A percentile compares a stretch with the other conserved stretches of the same genome.
Evolutionary conservation across 768 basidiomycete genomes (phyloP).

Genomic region (Serendipita indica): DNA sequence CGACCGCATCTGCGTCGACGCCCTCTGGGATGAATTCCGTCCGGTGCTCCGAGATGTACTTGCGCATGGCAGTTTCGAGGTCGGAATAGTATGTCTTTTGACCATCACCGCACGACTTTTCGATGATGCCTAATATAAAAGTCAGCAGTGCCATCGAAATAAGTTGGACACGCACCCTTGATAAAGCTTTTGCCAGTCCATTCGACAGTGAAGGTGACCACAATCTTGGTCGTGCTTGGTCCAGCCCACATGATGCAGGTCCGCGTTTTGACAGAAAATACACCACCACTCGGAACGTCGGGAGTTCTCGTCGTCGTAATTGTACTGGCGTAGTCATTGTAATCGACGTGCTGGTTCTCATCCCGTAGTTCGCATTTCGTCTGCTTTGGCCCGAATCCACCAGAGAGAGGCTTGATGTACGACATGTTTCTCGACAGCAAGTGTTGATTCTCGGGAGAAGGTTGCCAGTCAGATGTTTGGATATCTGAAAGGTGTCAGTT

Average conservation of each 20-base stretch:
- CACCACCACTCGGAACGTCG: constrained; percentile 87
- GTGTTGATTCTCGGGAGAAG: constrained; percentile 42
- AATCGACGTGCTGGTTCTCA: constrained; percentile 64
- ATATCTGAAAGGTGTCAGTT: constrained; percentile 41
- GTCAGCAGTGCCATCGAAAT: not conserved
- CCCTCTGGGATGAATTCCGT: constrained; percentile 82
- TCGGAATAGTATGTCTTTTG: constrained; percentile 78
- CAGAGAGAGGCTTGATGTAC: constrained; percentile 88
- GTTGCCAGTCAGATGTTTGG: constrained; percentile 91
- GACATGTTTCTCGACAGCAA: constrained; percentile 80
- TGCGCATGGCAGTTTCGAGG: constrained; percentile 69
- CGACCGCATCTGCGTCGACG: constrained; percentile 41
- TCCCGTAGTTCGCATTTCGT: constrained; percentile 93
- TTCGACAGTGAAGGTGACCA: constrained; percentile 84
- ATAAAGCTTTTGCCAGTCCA: constrained; percentile 97
- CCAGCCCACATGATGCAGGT: constrained; percentile 95
- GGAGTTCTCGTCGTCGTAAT: constrained; percentile 85
- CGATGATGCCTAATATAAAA: constrained; percentile 62
- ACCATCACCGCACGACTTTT: constrained; percentile 78
- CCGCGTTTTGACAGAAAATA: constrained; percentile 84
- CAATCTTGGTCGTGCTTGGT: constrained; percentile 52
- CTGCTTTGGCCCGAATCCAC: constrained; percentile 79
- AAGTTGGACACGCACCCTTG: constrained; percentile 41
- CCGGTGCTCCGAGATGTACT: constrained; percentile 79
- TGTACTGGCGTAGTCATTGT: constrained; percentile 67